Evolutionary conservation across 352 stramenopile species (phyloP).

Genomic region (Thalassiosira livingstoniorum): DNA sequence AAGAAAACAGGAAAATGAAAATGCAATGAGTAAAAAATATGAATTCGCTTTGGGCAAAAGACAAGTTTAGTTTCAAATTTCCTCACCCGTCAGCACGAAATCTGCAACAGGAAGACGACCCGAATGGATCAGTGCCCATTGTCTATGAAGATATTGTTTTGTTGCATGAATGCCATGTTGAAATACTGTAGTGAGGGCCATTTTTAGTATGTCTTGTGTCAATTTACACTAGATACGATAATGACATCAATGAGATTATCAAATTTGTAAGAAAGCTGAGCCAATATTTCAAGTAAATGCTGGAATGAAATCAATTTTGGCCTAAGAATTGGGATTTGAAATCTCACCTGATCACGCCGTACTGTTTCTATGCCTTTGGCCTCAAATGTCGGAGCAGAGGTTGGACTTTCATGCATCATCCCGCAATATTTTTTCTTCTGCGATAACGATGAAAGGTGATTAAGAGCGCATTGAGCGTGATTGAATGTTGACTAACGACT

Average conservation of each 20-base stretch:
- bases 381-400: constrained; percentile 81
- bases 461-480: not conserved
- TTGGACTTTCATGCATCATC: constrained; percentile 84
- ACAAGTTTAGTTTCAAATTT: too few species aligned
- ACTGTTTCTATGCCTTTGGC: constrained; percentile 86
- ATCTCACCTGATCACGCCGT: not conserved
- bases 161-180: constrained; percentile 61
- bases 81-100: constrained; percentile 86
- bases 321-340: not conserved
- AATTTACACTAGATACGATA: constrained; percentile 84
- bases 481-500: constrained; percentile 9
- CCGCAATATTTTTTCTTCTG: constrained; percentile 87
- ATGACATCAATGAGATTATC: too few species aligned
- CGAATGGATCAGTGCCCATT: constrained; percentile 81
- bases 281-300: not conserved
- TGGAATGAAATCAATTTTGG: not conserved
- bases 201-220: constrained; percentile 82
- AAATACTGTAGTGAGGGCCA: constrained; percentile 83
- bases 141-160: constrained; percentile 76
- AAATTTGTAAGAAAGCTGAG: too few species aligned
- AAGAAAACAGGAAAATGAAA: too few species aligned
- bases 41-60: too few species aligned
- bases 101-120: constrained; percentile 82
- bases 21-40: too few species aligned
- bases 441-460: constrained; percentile 11